A percentile compares a stretch with the other conserved stretches of the same genome.
phyloP scores from a whole-genome alignment of 129 eudicot genomes.

The Erigeron canadensis region DNA sequence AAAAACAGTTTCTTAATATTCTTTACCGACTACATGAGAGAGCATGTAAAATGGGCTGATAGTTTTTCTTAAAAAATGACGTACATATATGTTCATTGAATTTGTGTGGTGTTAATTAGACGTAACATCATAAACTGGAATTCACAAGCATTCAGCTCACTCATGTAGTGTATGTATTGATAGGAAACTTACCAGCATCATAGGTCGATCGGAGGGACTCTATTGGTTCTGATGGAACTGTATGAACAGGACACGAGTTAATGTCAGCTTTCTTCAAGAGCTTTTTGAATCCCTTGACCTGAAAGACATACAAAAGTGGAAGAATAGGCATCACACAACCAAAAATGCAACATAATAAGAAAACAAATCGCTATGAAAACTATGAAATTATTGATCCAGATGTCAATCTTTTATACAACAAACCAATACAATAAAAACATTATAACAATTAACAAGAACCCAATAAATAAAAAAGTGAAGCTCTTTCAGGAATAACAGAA shows the following conservation, averaged over 20 bases:
- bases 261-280: slow-evolving; percentile 71
- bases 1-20: background rate
- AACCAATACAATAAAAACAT: background rate
- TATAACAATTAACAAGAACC: background rate
- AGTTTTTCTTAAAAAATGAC: background rate
- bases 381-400: background rate
- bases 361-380: background rate
- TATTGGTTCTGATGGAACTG: slow-evolving; percentile 54
- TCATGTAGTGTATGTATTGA: background rate
- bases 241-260: slow-evolving; percentile 46
- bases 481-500: slow-evolving; percentile 4
- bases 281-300: slow-evolving; percentile 68
- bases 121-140: background rate
- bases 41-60: background rate
- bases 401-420: background rate
- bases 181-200: slow-evolving; percentile 42
- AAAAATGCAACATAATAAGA: background rate
- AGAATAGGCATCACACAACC: slow-evolving; percentile 6
- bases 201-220: slow-evolving; percentile 58
- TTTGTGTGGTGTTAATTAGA: background rate
- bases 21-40: background rate
- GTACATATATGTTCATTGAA: background rate
- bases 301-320: slow-evolving; percentile 24
- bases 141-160: background rate
- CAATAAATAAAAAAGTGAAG: background rate